A percentile compares a stretch with the other conserved stretches of the same genome.
These are phyloP conservation scores for Neohortaea acidophila DNA, from an alignment of 495 filamentous ascomycete genomes.

Conservation along the genomic window DNA sequence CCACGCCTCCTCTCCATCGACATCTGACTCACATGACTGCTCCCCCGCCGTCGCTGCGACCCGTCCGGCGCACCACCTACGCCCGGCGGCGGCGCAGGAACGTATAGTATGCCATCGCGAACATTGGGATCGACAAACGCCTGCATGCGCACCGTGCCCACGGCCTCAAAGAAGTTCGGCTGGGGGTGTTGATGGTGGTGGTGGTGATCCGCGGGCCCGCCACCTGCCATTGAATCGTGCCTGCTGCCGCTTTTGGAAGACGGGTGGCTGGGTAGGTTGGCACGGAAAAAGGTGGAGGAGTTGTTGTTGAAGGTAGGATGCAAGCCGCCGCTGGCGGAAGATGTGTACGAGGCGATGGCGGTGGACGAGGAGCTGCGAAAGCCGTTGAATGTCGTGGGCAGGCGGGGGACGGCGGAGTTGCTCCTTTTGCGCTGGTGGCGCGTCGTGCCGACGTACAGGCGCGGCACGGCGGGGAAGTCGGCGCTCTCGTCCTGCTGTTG, in stretches of 20 bases:
- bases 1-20: slow-evolving; percentile 11
- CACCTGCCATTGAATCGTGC: slow-evolving; percentile 14
- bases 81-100: slow-evolving; percentile 11
- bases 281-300: slow-evolving; percentile 3
- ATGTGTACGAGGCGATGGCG: slow-evolving; percentile 15
- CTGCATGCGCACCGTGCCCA: slow-evolving; percentile 93
- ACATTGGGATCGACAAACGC: slow-evolving; percentile 58
- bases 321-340: slow-evolving; percentile 10
- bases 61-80: no score
- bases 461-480: slow-evolving; percentile 65
- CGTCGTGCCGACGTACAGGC: slow-evolving; percentile 39
- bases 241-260: slow-evolving; percentile 18
- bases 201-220: no score
- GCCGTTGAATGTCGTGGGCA: slow-evolving; percentile 18
- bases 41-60: slow-evolving; percentile 11
- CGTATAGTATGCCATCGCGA: slow-evolving; percentile 17
- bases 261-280: slow-evolving; percentile 12
- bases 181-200: no score
- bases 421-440: slow-evolving; percentile 67
- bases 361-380: slow-evolving; percentile 21
- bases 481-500: slow-evolving; percentile 30
- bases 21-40: slow-evolving; percentile 16
- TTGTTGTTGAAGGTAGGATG: slow-evolving; percentile 6
- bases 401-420: slow-evolving; percentile 36
- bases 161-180: slow-evolving; percentile 54